phyloP scores from a whole-genome alignment of 345 rosid genomes.

The Aurinia saxatilis region DNA sequence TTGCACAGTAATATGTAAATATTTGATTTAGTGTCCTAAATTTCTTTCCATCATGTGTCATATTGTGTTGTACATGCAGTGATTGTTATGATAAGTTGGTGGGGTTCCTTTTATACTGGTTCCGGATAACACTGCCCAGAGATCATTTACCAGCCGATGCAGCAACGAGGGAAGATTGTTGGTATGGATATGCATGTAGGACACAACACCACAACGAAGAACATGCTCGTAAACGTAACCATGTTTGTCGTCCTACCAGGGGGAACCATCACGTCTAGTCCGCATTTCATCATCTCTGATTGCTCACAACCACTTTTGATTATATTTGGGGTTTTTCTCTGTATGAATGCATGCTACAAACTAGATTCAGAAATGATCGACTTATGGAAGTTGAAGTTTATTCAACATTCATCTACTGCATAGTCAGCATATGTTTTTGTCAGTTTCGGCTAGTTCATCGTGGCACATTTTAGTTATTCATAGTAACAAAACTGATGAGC shows the following conservation, averaged over 20 bases:
- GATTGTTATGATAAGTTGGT: slow-evolving; percentile 70
- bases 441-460: too few relatives aligned
- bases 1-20: not conserved
- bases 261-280: slow-evolving; percentile 27
- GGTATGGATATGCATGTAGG: slow-evolving; percentile 84
- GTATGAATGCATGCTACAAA: not conserved
- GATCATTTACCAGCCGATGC: slow-evolving; percentile 49
- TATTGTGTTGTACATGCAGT: slow-evolving; percentile 34
- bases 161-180: slow-evolving; percentile 60
- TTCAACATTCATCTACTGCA: too few relatives aligned
- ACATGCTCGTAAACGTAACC: slow-evolving; percentile 82
- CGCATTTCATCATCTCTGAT: not conserved
- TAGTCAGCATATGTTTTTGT: too few relatives aligned
- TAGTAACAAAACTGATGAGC: too few relatives aligned
- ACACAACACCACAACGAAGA: slow-evolving; percentile 87
- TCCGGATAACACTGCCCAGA: slow-evolving; percentile 55
- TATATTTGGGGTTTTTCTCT: not conserved
- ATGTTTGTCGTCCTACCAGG: slow-evolving; percentile 83
- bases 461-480: too few relatives aligned
- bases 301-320: not conserved
- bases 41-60: not conserved
- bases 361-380: not conserved
- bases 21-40: not conserved
- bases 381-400: not conserved
- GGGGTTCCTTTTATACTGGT: slow-evolving; percentile 82